Evolutionary conservation across 495 filamentous ascomycete species (phyloP), one percentile per base, ranked within the genome.

Genomic region (Bathelium albidoporum): DNA sequence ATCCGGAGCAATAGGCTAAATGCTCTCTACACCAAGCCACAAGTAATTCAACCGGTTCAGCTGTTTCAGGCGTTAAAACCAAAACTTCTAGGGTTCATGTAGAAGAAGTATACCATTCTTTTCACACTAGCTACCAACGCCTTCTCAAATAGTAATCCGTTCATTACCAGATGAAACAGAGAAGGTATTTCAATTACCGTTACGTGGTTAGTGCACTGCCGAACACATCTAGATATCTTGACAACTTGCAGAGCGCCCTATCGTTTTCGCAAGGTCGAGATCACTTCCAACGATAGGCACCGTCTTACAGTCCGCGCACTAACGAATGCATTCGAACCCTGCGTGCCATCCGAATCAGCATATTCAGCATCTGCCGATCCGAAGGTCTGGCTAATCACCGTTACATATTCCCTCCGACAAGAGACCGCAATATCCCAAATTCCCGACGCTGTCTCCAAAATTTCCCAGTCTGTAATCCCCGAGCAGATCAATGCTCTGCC

Each of bases 391-490:
- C 16, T 41, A 41, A 7, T 16, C 36, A 41, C 16, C 16, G 16
- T 41, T 41, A 41, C 36, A 41, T 41, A 41, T 41, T 41, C n/a
- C 36, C 36, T 41, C 16, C 36, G 36, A 41, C 7, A 41, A 41
- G 16, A 41, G 36, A 41, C 36, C 36, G 36, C 36, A 41, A 41
- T 41, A 16, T 41, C 36, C 36, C 36, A 41, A 41, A 41, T 41
- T 41, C 36, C 36, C 31, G 31, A n/a, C 2, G 24, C 24, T 1
- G 24, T 60, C 2, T 41, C 34, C 59, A 60, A 32, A 28, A 60
- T 60, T 60, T 60, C 32, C 59, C 59, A 16, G 32, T 60, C 39
- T 60, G 22, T 41, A 60, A 2, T 41, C 36, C 36, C 36, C 36
- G 36, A 41, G 7, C 36, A 41, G 16, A 16, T 41, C 36, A 16